Base-by-base conservation (phyloP, 208 protist species). In the Acanthamoeba pearcei region DNA sequence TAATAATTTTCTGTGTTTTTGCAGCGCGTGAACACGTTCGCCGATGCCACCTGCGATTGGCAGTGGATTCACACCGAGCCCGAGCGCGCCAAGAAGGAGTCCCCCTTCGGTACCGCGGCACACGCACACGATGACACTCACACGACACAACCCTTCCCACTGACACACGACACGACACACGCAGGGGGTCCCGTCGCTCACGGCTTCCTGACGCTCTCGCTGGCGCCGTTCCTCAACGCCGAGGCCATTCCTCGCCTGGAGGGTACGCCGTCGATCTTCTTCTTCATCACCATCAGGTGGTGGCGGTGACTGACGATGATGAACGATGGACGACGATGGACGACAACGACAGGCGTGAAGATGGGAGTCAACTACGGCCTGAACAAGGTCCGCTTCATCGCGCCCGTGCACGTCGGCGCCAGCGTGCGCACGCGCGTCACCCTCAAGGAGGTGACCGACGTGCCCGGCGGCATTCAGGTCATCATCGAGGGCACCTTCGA, bases 51-150 rank as follows among this genome's bases (percentile, higher is more conserved):
- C 46, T 42, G 55, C 78, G 90, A 95, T 62, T 92, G 94, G 60
- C 95, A 96, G 91, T 96, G 95, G 95, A 96, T 96, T 78, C 95
- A 96, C 32, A 86, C 88, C 29, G 95, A 96, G n/a, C 93, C 86
- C 55, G 93, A 96, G 60, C 62, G 95, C 60, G 95, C 95, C 32
- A 88, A 42, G 53, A 55, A 62, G 15, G 93, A 96, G 55, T 95
- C 93, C 55, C 95, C 95, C 55, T 96, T 96, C 29, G 93, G 93
- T n/a, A 55, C 85, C n/a, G 95, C 89, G 19, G 27, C 0, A 42
- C 53, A 53, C 24, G 57, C 42, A 24, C 66, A 83, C 82, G 42
- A n/a, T n/a, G n/a, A n/a, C n/a, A 2, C 38, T 13, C n/a, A 22
- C 22, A 49, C 1, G 15, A 29, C 74, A 24, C n/a, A 15, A 82